Evolutionary conservation across 2,329 filamentous ascomycete species (phyloP).

Genomic region (Pseudocercospora vitis): DNA sequence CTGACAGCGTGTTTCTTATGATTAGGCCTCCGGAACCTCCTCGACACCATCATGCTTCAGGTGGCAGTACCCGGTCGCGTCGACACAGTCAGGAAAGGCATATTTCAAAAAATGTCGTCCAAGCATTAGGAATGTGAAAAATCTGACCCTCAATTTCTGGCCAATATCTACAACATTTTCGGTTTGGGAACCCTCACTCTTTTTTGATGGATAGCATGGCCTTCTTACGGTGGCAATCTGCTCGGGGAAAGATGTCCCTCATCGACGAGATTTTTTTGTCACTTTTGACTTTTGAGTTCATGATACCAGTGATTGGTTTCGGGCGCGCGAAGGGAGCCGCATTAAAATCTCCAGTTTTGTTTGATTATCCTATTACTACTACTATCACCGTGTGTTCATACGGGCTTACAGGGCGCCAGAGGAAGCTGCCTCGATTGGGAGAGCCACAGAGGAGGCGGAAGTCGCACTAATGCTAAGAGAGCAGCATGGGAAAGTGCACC

Average conservation of each 20-base stretch:
- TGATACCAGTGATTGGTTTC: conserved; percentile 2
- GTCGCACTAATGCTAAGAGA: not conserved
- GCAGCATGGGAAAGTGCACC: not conserved
- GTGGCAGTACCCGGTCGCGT: conserved; percentile 10
- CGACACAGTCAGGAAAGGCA: conserved; percentile 17
- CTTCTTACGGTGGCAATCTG: conserved; percentile 6
- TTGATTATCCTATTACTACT: not conserved
- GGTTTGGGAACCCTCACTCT: not conserved
- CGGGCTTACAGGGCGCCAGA: not conserved
- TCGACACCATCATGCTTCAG: not conserved
- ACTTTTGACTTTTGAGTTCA: not conserved
- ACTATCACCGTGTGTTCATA: not conserved
- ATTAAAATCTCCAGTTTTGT: conserved; percentile 2
- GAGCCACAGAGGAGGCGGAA: not conserved
- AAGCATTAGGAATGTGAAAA: conserved; percentile 17
- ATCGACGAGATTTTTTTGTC: not conserved
- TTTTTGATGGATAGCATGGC: conserved; percentile 3
- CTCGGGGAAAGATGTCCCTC: too few relatives aligned
- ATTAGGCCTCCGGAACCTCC: conserved; percentile 3
- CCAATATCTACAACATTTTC: not conserved
- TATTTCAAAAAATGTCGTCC: conserved; percentile 18
- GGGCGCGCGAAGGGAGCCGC: not conserved
- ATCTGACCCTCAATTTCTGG: not conserved
- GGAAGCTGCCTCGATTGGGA: not conserved
- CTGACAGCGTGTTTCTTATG: conserved; percentile 7